Evolutionary conservation across 768 basidiomycete species (phyloP).

Genomic region (Suillus paluster): DNA sequence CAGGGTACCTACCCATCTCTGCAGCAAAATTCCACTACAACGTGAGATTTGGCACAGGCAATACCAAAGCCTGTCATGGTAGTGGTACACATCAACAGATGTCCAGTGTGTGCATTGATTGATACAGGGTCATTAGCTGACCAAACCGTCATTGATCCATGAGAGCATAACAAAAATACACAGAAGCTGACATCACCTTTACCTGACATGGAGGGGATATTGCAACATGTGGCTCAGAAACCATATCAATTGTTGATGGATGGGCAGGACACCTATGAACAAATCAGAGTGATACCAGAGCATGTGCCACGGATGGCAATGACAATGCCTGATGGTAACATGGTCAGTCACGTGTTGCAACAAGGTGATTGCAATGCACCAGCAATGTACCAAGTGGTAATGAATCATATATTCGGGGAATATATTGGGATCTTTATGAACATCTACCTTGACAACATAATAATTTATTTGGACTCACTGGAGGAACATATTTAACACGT

Average conservation of each 20-base stretch:
- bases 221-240: constrained; percentile 36
- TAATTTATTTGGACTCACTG: constrained; percentile 14
- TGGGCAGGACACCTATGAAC: constrained; percentile 47
- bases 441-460: constrained; percentile 3
- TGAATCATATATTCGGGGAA: constrained; percentile 35
- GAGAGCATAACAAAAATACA: constrained; percentile 46
- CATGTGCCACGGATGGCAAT: constrained; percentile 34
- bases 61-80: constrained; percentile 20
- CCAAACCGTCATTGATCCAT: constrained; percentile 40
- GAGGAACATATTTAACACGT: constrained; percentile 37
- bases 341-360: constrained; percentile 35
- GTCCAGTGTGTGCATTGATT: constrained; percentile 16
- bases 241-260: constrained; percentile 45
- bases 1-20: too few species aligned
- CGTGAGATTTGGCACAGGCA: too few species aligned
- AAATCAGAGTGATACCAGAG: constrained; percentile 36
- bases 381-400: constrained; percentile 47
- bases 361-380: constrained; percentile 34
- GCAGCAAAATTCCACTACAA: too few species aligned
- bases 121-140: constrained; percentile 30
- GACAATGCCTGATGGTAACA: constrained; percentile 36
- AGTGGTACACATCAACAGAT: constrained; percentile 20
- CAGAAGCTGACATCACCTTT: constrained; percentile 44
- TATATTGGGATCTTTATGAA: constrained; percentile 14
- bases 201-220: constrained; percentile 46